Evolutionary conservation across 2,329 filamentous ascomycete species (phyloP).

Genomic region (Xylariaceae sp.): DNA sequence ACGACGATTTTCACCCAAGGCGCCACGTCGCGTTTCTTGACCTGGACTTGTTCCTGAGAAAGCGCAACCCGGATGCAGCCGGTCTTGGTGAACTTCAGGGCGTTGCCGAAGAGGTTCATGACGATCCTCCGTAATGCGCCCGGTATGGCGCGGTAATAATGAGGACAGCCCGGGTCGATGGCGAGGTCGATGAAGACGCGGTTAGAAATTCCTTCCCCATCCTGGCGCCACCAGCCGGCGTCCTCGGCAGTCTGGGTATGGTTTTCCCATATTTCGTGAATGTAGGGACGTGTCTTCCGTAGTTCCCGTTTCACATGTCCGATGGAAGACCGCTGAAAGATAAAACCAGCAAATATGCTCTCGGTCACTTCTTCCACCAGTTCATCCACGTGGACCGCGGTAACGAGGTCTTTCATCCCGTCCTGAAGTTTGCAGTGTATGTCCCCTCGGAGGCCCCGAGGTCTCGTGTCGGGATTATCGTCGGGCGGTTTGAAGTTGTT

Average conservation of each 20-base stretch:
- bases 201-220: neutral
- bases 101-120: constrained; percentile 59
- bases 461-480: constrained; percentile 12
- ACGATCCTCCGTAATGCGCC: constrained; percentile 49
- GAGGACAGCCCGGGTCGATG: constrained; percentile 41
- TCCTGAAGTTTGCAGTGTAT: constrained; percentile 15
- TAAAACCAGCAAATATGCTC: constrained; percentile 42
- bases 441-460: constrained; percentile 11
- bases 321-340: constrained; percentile 23
- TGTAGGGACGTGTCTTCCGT: constrained; percentile 10
- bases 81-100: constrained; percentile 52
- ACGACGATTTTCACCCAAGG: constrained; percentile 41
- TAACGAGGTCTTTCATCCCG: constrained; percentile 21
- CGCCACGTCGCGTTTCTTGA: constrained; percentile 15
- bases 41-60: constrained; percentile 12
- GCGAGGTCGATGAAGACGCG: constrained; percentile 42
- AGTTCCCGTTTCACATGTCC: constrained; percentile 10
- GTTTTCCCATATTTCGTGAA: constrained; percentile 8
- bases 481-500: constrained; percentile 31
- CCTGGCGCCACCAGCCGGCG: constrained; percentile 2
- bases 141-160: constrained; percentile 50
- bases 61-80: constrained; percentile 28
- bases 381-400: constrained; percentile 33
- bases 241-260: constrained; percentile 11
- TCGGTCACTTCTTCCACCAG: constrained; percentile 44